phyloP scores from a whole-genome alignment of 306 rosid genomes.

The Acacia melanoxylon region DNA sequence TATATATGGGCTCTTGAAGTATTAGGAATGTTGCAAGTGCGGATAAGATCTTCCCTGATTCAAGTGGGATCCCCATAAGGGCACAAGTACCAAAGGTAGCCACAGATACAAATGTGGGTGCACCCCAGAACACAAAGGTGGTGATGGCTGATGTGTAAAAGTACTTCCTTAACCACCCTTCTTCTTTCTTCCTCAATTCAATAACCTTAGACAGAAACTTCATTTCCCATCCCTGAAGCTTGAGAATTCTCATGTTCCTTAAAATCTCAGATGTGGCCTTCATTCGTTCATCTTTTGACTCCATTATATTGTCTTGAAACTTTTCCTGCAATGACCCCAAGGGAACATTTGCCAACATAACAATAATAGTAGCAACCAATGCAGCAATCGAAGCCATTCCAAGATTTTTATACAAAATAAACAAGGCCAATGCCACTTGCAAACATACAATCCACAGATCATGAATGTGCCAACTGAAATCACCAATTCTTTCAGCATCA shows the following conservation, averaged over 20 bases:
- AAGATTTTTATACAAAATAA: slow-evolving; percentile 49
- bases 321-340: slow-evolving; percentile 47
- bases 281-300: slow-evolving; percentile 60
- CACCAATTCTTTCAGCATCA: slow-evolving; percentile 55
- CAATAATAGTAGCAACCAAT: slow-evolving; percentile 42
- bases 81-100: slow-evolving; percentile 54
- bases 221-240: slow-evolving; percentile 75
- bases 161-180: slow-evolving; percentile 49
- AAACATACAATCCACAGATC: slow-evolving; percentile 46
- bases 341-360: slow-evolving; percentile 56
- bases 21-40: slow-evolving; percentile 59
- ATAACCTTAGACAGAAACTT: slow-evolving; percentile 50
- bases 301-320: slow-evolving; percentile 54
- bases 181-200: slow-evolving; percentile 43
- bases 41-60: slow-evolving; percentile 54
- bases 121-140: slow-evolving; percentile 49
- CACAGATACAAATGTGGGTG: slow-evolving; percentile 58
- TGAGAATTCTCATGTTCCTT: slow-evolving; percentile 65
- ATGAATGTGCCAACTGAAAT: slow-evolving; percentile 41
- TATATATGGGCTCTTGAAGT: slow-evolving; percentile 52
- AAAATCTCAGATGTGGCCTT: slow-evolving; percentile 60
- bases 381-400: slow-evolving; percentile 55
- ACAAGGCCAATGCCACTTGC: slow-evolving; percentile 43
- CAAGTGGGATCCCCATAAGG: slow-evolving; percentile 55
- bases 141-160: slow-evolving; percentile 39